Base-by-base conservation (phyloP, 176 grass and related monocot species). In the Eleusine indica region DNA sequence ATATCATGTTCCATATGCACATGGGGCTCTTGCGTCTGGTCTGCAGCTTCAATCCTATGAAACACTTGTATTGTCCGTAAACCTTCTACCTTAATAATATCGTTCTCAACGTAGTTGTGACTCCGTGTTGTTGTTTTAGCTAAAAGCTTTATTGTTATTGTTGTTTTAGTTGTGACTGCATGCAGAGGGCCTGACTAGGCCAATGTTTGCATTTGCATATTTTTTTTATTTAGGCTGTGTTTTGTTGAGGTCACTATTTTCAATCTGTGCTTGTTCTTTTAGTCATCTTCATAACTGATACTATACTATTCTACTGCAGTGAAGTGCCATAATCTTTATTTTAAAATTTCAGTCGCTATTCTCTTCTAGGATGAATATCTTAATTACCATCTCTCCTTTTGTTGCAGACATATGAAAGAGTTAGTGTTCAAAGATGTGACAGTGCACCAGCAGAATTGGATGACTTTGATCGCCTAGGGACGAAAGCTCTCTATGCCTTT, bases 1-100 rank as follows among this genome's bases (percentile, higher is more conserved):
- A 48, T 98, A 98, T 92, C 96, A 98, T 80, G 93, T 98, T 78
- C 96, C 96, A 75, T 95, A 95, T 81, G 96, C 93, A 66, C 96
- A 98, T 84, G 91, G 91, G 58, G 83, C 64, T 71, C 91, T 98
- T 90, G 96, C 93, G 75, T 98, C 96, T 46, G 87, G 93, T 68
- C 93, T 98, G 83, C 73, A 93, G 78, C 92, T 98, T 82, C 86
- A 94, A 51, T 98, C 91, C 68, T 98, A 98, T 2, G 89, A 93
- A 83, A 95, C 92, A 72, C 75, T 85, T 83, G 91, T 95, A 95
- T 81, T 79, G 71, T 82, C 66, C 62, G 3, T 66, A 84, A 91
- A 82, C 29, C 49, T 62, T 57, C 19, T 79, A 71, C 16, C 35
- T 62, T 71, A 66, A 53, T 53, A 53, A 57, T 1, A 72, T 66